These are phyloP conservation scores for Staphylotrichum longicolle DNA, from an alignment of 495 filamentous ascomycete genomes.

Conservation along the genomic window DNA sequence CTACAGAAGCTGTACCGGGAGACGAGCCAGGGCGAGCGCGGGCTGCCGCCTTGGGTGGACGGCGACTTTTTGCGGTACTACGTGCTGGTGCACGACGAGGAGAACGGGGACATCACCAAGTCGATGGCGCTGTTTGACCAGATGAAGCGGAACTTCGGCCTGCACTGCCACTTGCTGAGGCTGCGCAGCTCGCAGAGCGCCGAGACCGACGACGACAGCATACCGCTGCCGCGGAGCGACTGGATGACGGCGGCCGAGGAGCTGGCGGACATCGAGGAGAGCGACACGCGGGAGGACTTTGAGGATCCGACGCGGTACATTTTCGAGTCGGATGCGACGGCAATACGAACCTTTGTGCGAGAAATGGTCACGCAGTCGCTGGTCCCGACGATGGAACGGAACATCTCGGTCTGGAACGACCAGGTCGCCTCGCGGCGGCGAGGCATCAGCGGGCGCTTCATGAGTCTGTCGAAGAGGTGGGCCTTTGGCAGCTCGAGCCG, in stretches of 20 bases:
- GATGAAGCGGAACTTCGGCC: constrained; percentile 95
- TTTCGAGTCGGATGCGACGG: constrained; percentile 86
- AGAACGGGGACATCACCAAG: constrained; percentile 84
- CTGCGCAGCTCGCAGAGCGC: constrained; percentile 81
- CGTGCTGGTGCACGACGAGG: constrained; percentile 95
- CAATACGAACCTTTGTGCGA: constrained; percentile 80
- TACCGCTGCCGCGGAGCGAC: constrained; percentile 72
- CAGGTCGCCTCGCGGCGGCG: constrained; percentile 87
- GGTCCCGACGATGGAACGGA: constrained; percentile 91
- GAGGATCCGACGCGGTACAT: constrained; percentile 73
- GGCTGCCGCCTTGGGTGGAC: constrained; percentile 77
- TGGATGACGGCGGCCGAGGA: constrained; percentile 91
- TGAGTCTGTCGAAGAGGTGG: constrained; percentile 85
- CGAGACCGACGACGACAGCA: constrained; percentile 88
- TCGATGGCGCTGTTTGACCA: constrained; percentile 88
- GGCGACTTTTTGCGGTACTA: constrained; percentile 92
- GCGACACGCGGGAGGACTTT: constrained; percentile 59
- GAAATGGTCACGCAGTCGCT: constrained; percentile 92
- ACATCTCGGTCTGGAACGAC: constrained; percentile 90
- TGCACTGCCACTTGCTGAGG: constrained; percentile 90
- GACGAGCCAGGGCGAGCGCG: constrained; percentile 64
- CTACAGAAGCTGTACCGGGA: constrained; percentile 76
- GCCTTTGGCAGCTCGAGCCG: constrained; percentile 64
- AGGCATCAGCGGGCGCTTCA: constrained; percentile 83
- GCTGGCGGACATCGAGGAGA: constrained; percentile 63